phyloP scores from a whole-genome alignment of 2,329 filamentous ascomycete species.

The Coniella vitis region DNA sequence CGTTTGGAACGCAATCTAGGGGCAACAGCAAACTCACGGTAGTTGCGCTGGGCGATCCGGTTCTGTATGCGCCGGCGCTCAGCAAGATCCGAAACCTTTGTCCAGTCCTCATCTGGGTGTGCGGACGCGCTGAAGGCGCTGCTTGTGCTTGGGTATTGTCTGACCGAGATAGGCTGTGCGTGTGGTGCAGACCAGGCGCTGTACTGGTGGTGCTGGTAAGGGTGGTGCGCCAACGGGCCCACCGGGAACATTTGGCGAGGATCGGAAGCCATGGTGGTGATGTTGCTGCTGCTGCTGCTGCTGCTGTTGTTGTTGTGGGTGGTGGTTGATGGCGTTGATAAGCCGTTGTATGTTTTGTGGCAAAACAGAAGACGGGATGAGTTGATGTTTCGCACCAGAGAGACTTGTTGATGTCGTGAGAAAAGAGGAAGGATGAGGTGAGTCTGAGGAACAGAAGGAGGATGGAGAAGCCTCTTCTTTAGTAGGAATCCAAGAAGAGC shows the following conservation, averaged over 20 bases:
- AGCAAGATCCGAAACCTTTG: constrained; percentile 94
- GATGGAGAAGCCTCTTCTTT: constrained; percentile 4
- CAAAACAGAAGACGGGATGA: neutral
- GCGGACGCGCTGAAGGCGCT: constrained; percentile 92
- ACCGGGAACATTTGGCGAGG: constrained; percentile 16
- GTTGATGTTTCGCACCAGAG: neutral
- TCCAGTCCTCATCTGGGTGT: constrained; percentile 97
- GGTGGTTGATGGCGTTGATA: neutral
- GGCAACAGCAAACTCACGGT: constrained; percentile 54
- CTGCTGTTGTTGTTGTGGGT: neutral
- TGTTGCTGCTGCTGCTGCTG: neutral
- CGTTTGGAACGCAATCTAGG: no score
- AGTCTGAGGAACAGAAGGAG: constrained; percentile 1
- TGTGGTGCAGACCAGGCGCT: constrained; percentile 14
- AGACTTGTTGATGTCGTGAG: neutral
- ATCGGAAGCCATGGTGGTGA: constrained; percentile 12
- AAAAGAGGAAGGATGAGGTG: constrained; percentile 3
- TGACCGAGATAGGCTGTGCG: constrained; percentile 14
- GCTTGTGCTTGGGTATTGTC: constrained; percentile 52
- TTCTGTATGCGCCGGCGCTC: constrained; percentile 94
- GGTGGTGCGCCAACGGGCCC: constrained; percentile 12
- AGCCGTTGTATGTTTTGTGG: neutral
- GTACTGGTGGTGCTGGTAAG: constrained; percentile 15
- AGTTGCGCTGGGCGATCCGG: constrained; percentile 94
- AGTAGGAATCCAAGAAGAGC: neutral